Evolutionary conservation across 2,329 filamentous ascomycete species (phyloP).

Genomic region (Graphilbum sp.): DNA sequence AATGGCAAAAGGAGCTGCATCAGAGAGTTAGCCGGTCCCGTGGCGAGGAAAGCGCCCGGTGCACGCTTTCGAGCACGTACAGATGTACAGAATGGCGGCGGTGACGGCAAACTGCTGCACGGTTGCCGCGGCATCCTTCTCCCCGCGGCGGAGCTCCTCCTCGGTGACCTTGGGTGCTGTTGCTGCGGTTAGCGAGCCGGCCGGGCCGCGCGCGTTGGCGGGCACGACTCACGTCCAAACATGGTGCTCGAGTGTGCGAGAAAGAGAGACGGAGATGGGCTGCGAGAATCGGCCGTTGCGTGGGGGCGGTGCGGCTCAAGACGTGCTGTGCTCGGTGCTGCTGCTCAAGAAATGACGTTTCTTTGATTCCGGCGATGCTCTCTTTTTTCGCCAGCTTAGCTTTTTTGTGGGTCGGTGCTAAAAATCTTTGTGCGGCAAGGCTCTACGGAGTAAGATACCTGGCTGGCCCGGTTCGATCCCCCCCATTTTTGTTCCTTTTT

Average conservation of each 20-base stretch:
- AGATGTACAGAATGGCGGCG: constrained; percentile 57
- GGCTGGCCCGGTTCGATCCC: too few species aligned
- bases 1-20: constrained; percentile 39
- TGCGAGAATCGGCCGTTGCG: too few species aligned
- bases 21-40: neutral
- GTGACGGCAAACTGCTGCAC: constrained; percentile 51
- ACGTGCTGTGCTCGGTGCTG: too few species aligned
- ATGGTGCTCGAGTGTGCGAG: neutral
- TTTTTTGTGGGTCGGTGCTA: neutral
- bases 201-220: too few species aligned
- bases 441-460: too few species aligned
- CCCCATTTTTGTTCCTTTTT: too few species aligned
- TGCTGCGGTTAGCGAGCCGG: neutral
- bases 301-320: too few species aligned
- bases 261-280: neutral
- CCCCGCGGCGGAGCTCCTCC: constrained; percentile 54
- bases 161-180: constrained; percentile 45
- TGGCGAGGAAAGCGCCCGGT: constrained; percentile 2
- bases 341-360: too few species aligned
- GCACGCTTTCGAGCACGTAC: constrained; percentile 36
- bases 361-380: too few species aligned
- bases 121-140: constrained; percentile 49
- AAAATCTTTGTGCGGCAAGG: neutral
- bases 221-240: neutral
- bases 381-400: neutral